phyloP scores from a whole-genome alignment of 371 early-diverging fungal species.

The Apophysomyces trapeziformis region DNA sequence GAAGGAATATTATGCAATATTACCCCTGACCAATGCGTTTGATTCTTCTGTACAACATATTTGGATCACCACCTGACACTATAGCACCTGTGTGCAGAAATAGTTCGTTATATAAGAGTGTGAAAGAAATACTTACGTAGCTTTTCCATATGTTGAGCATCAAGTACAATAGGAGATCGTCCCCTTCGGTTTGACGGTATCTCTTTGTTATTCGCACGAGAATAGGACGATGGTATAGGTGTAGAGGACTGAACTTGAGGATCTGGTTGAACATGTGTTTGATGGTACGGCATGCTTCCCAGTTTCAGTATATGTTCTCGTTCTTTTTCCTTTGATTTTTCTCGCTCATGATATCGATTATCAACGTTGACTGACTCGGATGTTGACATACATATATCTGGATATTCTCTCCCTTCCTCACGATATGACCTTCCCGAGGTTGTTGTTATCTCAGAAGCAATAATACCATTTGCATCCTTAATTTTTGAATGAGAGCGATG shows the following conservation, averaged over 20 bases:
- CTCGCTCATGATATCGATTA: background rate
- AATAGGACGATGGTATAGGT: slow-evolving; percentile 9
- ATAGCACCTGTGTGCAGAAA: slow-evolving; percentile 45
- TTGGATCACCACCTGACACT: slow-evolving; percentile 86
- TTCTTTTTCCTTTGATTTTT: slow-evolving; percentile 4
- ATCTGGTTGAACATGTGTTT: background rate
- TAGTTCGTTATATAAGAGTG: background rate
- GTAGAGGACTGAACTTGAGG: slow-evolving; percentile 10
- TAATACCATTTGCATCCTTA: background rate
- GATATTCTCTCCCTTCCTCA: slow-evolving; percentile 13
- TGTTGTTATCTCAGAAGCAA: background rate
- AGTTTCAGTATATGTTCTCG: slow-evolving; percentile 8
- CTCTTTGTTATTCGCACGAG: slow-evolving; percentile 36
- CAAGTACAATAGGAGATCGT: slow-evolving; percentile 78
- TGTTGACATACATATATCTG: too few species aligned
- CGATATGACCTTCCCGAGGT: background rate
- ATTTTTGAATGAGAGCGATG: background rate
- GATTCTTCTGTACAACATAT: slow-evolving; percentile 79
- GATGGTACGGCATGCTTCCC: background rate
- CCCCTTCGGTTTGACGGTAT: too few species aligned
- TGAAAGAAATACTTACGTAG: slow-evolving; percentile 47
- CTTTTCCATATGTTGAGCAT: slow-evolving; percentile 89
- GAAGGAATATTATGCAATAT: slow-evolving; percentile 1
- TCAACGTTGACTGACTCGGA: background rate
- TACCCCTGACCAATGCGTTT: slow-evolving; percentile 96